A percentile compares a stretch with the other conserved stretches of the same genome.
These are phyloP conservation scores for Thermothielavioides terrestris DNA, from an alignment of 495 filamentous ascomycete species.

Conservation along the genomic window DNA sequence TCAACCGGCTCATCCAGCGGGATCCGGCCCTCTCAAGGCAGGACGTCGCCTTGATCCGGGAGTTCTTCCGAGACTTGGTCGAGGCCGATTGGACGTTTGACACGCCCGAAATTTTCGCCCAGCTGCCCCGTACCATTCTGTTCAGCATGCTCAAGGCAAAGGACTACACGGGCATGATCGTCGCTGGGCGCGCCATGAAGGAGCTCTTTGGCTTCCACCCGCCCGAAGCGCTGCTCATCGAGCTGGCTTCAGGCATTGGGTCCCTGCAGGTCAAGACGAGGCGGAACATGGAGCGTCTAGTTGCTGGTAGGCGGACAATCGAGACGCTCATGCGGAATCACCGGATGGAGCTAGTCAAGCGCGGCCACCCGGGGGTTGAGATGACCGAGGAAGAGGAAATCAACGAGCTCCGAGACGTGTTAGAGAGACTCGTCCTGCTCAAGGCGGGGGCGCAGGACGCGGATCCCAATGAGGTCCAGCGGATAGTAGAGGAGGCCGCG, in stretches of 20 bases:
- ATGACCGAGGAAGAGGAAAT: slow-evolving; percentile 19
- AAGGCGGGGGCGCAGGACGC: slow-evolving; percentile 31
- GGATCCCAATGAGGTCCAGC: slow-evolving; percentile 29
- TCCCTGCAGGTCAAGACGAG: slow-evolving; percentile 29
- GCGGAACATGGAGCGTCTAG: slow-evolving; percentile 24
- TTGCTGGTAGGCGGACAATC: slow-evolving; percentile 25
- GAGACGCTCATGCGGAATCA: slow-evolving; percentile 21
- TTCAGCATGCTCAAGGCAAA: slow-evolving; percentile 37
- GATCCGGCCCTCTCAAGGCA: slow-evolving; percentile 32
- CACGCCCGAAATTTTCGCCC: slow-evolving; percentile 21
- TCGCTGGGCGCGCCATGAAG: slow-evolving; percentile 50
- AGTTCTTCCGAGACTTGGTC: slow-evolving; percentile 56
- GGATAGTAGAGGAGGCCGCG: slow-evolving; percentile 37
- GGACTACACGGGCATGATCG: slow-evolving; percentile 48
- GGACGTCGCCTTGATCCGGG: slow-evolving; percentile 44
- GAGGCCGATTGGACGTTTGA: slow-evolving; percentile 28
- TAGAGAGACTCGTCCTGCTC: slow-evolving; percentile 32
- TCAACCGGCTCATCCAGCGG: slow-evolving; percentile 37
- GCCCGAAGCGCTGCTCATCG: slow-evolving; percentile 33
- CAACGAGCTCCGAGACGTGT: slow-evolving; percentile 18
- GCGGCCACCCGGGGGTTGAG: slow-evolving; percentile 15
- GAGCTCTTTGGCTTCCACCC: slow-evolving; percentile 45
- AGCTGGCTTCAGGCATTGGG: slow-evolving; percentile 30
- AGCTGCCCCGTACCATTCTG: slow-evolving; percentile 35
- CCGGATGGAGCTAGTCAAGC: slow-evolving; percentile 9